Evolutionary conservation across 2,329 filamentous ascomycete genomes (phyloP).

Genomic region (Zasmidium cellare): DNA sequence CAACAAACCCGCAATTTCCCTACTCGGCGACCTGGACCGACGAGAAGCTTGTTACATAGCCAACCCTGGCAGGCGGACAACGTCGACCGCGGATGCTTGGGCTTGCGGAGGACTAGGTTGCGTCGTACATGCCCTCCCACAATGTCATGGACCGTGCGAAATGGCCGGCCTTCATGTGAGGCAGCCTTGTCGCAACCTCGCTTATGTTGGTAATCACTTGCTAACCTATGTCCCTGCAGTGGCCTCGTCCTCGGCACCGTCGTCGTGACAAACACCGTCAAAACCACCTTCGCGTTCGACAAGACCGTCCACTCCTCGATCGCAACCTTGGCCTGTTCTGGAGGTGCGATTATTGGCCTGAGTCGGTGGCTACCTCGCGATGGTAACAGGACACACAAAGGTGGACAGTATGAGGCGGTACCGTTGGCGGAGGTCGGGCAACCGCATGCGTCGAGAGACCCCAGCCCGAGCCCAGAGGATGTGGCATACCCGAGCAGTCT

Average conservation of each 20-base stretch:
- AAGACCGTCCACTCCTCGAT: constrained; percentile 47
- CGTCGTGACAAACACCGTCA: constrained; percentile 23
- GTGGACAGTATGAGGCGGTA: constrained; percentile 26
- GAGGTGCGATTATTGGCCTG: constrained; percentile 38
- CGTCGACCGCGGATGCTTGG: background rate
- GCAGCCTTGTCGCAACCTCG: background rate
- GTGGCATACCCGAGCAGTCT: constrained; percentile 26
- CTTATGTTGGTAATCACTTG: background rate
- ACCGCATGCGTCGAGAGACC: constrained; percentile 22
- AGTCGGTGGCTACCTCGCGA: constrained; percentile 35
- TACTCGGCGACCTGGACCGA: no score
- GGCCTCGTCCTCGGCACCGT: constrained; percentile 32
- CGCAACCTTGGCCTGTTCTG: constrained; percentile 43
- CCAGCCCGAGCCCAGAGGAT: constrained; percentile 23
- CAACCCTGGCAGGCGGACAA: background rate
- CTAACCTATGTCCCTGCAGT: constrained; percentile 10
- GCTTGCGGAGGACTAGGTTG: background rate
- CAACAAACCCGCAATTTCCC: no score
- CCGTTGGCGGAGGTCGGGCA: constrained; percentile 31
- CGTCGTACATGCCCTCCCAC: background rate
- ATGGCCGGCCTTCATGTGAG: constrained; percentile 19
- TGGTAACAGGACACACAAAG: constrained; percentile 21
- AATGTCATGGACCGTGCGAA: constrained; percentile 15
- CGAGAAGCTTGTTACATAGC: background rate
- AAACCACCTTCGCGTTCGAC: constrained; percentile 39